Evolutionary conservation across 2,329 filamentous ascomycete genomes (phyloP), one percentile per base, ranked within the genome.

Genomic region (Hymenoscyphus repandus): DNA sequence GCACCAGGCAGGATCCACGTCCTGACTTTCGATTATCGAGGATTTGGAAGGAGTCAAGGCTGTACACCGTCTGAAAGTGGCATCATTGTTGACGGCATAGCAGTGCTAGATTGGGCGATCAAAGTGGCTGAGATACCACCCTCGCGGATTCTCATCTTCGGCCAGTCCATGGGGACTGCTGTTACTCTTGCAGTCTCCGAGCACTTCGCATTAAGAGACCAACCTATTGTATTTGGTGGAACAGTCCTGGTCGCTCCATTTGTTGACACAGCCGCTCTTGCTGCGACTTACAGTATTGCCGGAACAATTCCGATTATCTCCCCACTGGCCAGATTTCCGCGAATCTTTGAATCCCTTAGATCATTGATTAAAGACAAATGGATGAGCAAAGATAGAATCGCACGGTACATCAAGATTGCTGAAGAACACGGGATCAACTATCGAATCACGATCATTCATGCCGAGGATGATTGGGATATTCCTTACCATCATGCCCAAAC

Each of bases 111-210:
- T 53, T 93, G 86, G 71, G 80, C 86, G 12, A 74, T 88, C 20
- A 71, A 79, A 17, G 71, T 76, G 1, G 79, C 83, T 15, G 71
- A 77, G 0, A 76, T 96, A n/a, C 75, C 86, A 0, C 71, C 88
- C 0, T 76, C 78, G 36, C 83, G 82, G n/a, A 92, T 95, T 54
- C 80, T 91, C 2, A 74, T 96, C 27, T 73, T 93, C 6, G 91
- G 89, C 15, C 90, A 96, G 62, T 92, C 86, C 57, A 77, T 96
- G 1, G 91, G 91, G 15, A 95, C 91, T 0, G 90, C 89, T 0
- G 88, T 96, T 1, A 82, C 83, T 6, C 79, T 83, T 36, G 90
- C 82, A 2, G 80, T 88, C 1, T 83, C 82, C 1, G 82, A 95
- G n/a, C 61, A 68, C 38, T 52, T 70, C 45, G 68, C 66, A 2